Evolutionary conservation across 768 basidiomycete genomes (phyloP).

Genomic region (Mycena vulgaris): DNA sequence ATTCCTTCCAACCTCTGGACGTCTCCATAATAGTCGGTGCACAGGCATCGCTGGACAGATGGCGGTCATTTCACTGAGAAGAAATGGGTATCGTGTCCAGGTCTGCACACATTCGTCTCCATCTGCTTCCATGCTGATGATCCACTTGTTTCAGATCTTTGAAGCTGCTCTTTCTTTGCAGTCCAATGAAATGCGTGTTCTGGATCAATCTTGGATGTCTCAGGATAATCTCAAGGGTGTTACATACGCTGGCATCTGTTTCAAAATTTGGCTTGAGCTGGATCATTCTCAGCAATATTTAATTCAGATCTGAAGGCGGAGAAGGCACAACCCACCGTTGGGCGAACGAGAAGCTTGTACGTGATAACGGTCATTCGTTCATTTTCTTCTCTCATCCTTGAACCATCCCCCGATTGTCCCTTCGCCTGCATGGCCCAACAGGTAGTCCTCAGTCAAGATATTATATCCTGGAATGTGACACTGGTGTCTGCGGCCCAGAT

Average conservation of each 20-base stretch:
- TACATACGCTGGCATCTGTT: slow-evolving; percentile 9
- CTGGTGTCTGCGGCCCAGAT: background rate
- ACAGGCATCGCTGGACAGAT: slow-evolving; percentile 30
- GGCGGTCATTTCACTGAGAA: slow-evolving; percentile 24
- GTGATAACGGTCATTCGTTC: too few relatives aligned
- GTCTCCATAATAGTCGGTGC: slow-evolving; percentile 33
- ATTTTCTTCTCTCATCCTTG: too few relatives aligned
- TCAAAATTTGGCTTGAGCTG: background rate
- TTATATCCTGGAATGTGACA: background rate
- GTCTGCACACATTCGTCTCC: background rate
- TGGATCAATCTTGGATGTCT: slow-evolving; percentile 26
- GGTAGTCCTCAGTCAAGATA: background rate
- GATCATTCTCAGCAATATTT: background rate
- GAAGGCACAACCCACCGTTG: slow-evolving; percentile 4
- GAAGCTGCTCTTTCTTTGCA: slow-evolving; percentile 27
- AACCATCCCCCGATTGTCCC: background rate
- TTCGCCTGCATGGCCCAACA: background rate
- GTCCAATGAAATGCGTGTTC: slow-evolving; percentile 20
- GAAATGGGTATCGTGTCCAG: slow-evolving; percentile 26
- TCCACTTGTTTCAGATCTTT: slow-evolving; percentile 26
- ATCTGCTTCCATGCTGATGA: too few relatives aligned
- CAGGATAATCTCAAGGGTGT: slow-evolving; percentile 20
- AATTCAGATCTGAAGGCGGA: slow-evolving; percentile 6
- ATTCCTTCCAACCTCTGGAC: slow-evolving; percentile 1
- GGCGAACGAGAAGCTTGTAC: slow-evolving; percentile 8